Percentiles rank a stretch among this genome's conserved stretches.
Conservation (phyloP, 2,329 filamentous ascomycete species). For the Neopestalotiopsis sp. region DNA sequence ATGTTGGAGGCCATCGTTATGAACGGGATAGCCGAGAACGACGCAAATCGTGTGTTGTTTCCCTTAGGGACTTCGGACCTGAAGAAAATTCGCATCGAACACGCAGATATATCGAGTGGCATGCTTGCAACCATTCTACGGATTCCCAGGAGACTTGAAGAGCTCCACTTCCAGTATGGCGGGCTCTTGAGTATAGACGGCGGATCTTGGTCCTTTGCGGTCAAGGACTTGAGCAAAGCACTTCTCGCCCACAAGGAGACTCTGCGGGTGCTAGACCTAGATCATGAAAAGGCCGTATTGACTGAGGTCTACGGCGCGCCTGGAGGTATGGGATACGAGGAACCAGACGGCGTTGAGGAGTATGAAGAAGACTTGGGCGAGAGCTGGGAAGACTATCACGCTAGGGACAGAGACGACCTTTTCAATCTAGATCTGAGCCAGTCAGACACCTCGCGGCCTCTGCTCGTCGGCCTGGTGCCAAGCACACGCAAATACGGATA, state of each 20-base stretch:
- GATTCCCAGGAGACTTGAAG: not conserved
- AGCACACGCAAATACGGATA: slow-evolving; percentile 6
- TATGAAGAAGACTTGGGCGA: not conserved
- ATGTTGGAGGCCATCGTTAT: not conserved
- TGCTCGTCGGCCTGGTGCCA: not conserved
- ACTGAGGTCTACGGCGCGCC: too few relatives aligned
- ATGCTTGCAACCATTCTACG: slow-evolving; percentile 3
- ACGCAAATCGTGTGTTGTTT: not conserved
- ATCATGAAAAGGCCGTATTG: not conserved
- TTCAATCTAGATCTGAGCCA: not conserved
- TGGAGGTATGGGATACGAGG: not conserved
- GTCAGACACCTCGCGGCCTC: not conserved
- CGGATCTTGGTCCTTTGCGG: not conserved
- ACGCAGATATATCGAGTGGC: not conserved
- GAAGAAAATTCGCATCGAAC: not conserved
- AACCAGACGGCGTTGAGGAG: not conserved
- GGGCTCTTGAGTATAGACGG: not conserved
- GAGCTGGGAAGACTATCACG: not conserved
- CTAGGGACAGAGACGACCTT: not conserved
- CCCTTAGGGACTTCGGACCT: not conserved
- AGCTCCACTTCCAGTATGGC: not conserved
- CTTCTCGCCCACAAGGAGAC: not conserved
- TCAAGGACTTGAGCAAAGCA: slow-evolving; percentile 3
- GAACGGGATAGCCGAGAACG: not conserved
- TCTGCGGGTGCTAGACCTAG: slow-evolving; percentile 8